A percentile compares a stretch with the other conserved stretches of the same genome.
Conservation (phyloP, 345 rosid genomes). For the Zanthoxylum bungeanum region DNA sequence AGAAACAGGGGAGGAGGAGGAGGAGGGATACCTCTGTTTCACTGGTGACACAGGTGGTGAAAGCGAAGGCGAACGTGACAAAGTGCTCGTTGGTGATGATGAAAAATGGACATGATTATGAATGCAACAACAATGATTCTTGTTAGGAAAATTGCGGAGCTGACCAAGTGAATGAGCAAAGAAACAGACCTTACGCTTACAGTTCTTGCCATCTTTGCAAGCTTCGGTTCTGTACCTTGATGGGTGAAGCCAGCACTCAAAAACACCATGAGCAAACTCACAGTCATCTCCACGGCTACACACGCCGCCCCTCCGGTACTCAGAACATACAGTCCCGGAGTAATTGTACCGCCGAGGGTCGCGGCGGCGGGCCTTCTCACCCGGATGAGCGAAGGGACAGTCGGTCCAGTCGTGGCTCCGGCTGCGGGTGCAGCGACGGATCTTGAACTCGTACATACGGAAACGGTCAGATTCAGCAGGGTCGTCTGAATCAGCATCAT, state of each 20-base stretch:
- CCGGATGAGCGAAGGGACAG: constrained; percentile 87
- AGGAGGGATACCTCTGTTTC: constrained; percentile 32
- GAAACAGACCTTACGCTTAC: constrained; percentile 69
- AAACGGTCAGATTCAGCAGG: constrained; percentile 79
- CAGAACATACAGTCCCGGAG: constrained; percentile 67
- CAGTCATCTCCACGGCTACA: constrained; percentile 72
- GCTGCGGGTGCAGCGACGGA: constrained; percentile 82
- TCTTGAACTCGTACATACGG: constrained; percentile 92
- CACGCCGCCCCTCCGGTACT: constrained; percentile 56
- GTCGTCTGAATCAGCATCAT: constrained; percentile 38
- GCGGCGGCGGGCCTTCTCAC: constrained; percentile 88
- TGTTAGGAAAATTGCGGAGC: constrained; percentile 55
- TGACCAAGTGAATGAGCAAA: constrained; percentile 68
- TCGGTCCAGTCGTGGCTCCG: constrained; percentile 97
- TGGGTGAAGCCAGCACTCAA: constrained; percentile 82
- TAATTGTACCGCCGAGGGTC: constrained; percentile 68
- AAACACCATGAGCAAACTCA: constrained; percentile 67
- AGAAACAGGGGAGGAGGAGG: constrained; percentile 30
- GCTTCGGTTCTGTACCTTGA: constrained; percentile 67
- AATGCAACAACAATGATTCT: constrained; percentile 57
- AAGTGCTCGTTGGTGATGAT: constrained; percentile 82
- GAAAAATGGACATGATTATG: constrained; percentile 30
- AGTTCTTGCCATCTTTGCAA: constrained; percentile 71
- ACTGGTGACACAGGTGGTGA: constrained; percentile 79
- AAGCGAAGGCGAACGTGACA: constrained; percentile 57